A percentile compares a stretch with the other conserved stretches of the same genome.
Conservation (phyloP, 805 yeast genomes). For the Barnettozyma vustinii region DNA sequence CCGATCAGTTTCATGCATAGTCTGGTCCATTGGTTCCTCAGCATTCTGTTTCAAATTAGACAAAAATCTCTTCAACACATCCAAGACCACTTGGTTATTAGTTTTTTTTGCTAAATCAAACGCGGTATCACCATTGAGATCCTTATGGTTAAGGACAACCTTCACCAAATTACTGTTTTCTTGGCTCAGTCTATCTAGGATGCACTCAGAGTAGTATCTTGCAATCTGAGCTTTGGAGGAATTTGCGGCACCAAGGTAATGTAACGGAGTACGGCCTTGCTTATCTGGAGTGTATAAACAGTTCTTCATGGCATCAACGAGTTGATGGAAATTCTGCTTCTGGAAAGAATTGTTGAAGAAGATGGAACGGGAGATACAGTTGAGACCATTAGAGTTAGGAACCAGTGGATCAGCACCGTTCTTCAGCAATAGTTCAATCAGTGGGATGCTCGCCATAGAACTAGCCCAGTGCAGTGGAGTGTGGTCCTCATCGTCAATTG, state of each 20-base stretch:
- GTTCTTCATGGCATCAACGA: slow-evolving; percentile 55
- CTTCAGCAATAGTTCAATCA: slow-evolving; percentile 51
- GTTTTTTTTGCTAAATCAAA: slow-evolving; percentile 68
- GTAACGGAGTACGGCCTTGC: slow-evolving; percentile 68
- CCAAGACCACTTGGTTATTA: slow-evolving; percentile 41
- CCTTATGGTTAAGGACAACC: slow-evolving; percentile 68
- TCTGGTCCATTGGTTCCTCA: neutral
- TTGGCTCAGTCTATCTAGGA: slow-evolving; percentile 38
- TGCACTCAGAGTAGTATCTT: slow-evolving; percentile 48
- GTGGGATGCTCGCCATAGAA: slow-evolving; percentile 63
- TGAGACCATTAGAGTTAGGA: slow-evolving; percentile 54
- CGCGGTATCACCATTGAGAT: slow-evolving; percentile 80
- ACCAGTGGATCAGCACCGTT: slow-evolving; percentile 58
- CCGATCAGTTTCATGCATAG: slow-evolving; percentile 2
- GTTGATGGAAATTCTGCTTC: slow-evolving; percentile 49
- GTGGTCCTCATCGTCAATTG: slow-evolving; percentile 77
- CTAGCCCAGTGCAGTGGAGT: slow-evolving; percentile 85
- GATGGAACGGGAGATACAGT: slow-evolving; percentile 62
- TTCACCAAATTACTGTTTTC: slow-evolving; percentile 42
- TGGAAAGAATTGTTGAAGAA: slow-evolving; percentile 72
- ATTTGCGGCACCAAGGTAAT: slow-evolving; percentile 54
- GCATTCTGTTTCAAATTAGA: neutral
- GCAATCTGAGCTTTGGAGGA: slow-evolving; percentile 45
- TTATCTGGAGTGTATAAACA: slow-evolving; percentile 69
- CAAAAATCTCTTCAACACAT: slow-evolving; percentile 31